Evolutionary conservation across 2,329 filamentous ascomycete species (phyloP), one percentile per base, ranked within the genome.

Genomic region (Colletotrichum limetticola): DNA sequence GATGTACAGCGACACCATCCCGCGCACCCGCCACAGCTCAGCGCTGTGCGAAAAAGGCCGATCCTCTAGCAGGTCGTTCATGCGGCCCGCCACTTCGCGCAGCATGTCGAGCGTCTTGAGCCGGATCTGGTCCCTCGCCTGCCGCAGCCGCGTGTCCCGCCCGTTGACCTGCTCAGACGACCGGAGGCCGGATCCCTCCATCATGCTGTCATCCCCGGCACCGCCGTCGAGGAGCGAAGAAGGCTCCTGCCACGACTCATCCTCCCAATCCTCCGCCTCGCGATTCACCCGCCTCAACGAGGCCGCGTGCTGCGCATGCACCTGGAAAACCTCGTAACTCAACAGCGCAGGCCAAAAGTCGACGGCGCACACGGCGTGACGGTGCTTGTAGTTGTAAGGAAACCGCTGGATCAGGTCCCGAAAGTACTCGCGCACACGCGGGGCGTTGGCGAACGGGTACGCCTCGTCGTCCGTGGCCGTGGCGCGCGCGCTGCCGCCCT

Each of bases 341-440:
- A 96, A 92, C 84, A 97, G 89, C 16, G 93, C 93, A 16, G 94
- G 91, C 83, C 95, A 95, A 80, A 98, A 97, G 74, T 94, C 91
- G 49, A 93, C 79, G 12, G 94, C 91, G 75, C 90, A 93, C 55
- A 92, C 83, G 3, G 86, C 83, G 63, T 89, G 83, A 0, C 91
- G 90, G 5, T 87, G 86, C 72, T 86, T 85, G 77, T 90, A 86
- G 77, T 91, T 90, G 85, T 93, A 92, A 7, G 94, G 92, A 81
- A 95, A 89, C 78, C 95, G 92, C 76, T 95, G 87, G 63, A 96
- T 93, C 72, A 98, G 86, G 32, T 88, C 89, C 75, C 96, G 92
- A 79, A 97, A 95, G 82, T 96, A 98, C 4, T 82, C 80, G 49
- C 83, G 83, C 2, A 90, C 82, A 4, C 80, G 82, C 7, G 80